A percentile compares a stretch with the other conserved stretches of the same genome.
Conservation (phyloP, 192 early-diverging fungal species). For the Ambispora gerdemannii region DNA sequence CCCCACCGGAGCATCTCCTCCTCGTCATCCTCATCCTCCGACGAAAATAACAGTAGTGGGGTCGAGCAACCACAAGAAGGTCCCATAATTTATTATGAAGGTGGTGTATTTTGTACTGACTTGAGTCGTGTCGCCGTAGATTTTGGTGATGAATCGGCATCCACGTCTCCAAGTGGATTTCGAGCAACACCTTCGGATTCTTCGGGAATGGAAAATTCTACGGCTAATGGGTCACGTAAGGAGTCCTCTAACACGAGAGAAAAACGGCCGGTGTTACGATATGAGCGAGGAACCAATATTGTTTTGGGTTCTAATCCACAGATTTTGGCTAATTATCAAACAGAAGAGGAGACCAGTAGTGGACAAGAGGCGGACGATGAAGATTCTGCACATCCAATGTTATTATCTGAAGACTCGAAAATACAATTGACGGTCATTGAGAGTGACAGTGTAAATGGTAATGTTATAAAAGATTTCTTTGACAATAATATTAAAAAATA, state of each 20-base stretch:
- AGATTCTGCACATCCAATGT: background rate
- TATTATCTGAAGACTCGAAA: background rate
- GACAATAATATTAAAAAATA: background rate
- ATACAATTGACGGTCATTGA: background rate
- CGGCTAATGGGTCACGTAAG: background rate
- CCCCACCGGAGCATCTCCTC: background rate
- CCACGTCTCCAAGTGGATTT: background rate
- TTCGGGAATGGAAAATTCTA: background rate
- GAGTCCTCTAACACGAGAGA: background rate
- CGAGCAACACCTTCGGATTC: background rate
- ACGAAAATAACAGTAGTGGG: background rate
- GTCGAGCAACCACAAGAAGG: slow-evolving; percentile 15
- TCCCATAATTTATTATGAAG: slow-evolving; percentile 33
- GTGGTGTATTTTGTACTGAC: slow-evolving; percentile 31
- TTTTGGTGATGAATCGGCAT: background rate
- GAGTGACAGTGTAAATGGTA: too few relatives aligned
- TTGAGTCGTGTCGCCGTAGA: slow-evolving; percentile 7
- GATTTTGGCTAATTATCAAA: background rate
- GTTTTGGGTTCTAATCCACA: background rate
- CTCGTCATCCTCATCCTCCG: background rate
- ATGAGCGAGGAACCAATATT: background rate
- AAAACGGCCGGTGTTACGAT: background rate
- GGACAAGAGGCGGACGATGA: slow-evolving; percentile 5
- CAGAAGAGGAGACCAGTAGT: background rate
- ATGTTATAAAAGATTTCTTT: too few relatives aligned